phyloP scores from a whole-genome alignment of 1,284 basidiomycete genomes.

The Mycena sp. region DNA sequence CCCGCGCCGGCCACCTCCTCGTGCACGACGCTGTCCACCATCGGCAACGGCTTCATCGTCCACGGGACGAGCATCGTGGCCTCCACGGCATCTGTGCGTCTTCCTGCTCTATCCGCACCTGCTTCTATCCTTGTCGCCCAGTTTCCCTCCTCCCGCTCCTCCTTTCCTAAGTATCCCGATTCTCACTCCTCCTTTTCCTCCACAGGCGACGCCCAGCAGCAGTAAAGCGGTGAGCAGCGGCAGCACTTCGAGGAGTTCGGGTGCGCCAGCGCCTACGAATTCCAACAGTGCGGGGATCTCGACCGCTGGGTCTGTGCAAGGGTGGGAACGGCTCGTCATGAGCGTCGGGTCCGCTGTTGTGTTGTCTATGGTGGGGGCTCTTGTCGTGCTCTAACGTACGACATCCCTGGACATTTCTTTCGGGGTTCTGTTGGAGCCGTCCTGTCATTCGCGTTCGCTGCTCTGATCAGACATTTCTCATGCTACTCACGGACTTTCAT shows the following conservation, averaged over 20 bases:
- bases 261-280: constrained; percentile 21
- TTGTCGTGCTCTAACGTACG: constrained; percentile 8
- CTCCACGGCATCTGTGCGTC: neutral
- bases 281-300: constrained; percentile 4
- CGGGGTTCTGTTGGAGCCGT: no score
- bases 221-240: no score
- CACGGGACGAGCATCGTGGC: constrained; percentile 38
- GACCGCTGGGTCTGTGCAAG: neutral
- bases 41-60: constrained; percentile 51
- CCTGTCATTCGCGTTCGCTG: neutral
- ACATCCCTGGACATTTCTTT: neutral
- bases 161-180: no score
- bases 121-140: no score
- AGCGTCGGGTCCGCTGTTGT: constrained; percentile 9
- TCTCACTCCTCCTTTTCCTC: no score
- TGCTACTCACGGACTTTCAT: no score
- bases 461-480: neutral
- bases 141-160: no score
- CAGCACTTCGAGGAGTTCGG: no score
- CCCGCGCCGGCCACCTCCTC: constrained; percentile 63
- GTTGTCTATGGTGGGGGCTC: constrained; percentile 20
- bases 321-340: constrained; percentile 2
- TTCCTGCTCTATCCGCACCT: no score
- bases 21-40: constrained; percentile 55
- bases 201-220: no score